Base-by-base conservation (phyloP, 441 rosid species). In the Lepidium campestre region DNA sequence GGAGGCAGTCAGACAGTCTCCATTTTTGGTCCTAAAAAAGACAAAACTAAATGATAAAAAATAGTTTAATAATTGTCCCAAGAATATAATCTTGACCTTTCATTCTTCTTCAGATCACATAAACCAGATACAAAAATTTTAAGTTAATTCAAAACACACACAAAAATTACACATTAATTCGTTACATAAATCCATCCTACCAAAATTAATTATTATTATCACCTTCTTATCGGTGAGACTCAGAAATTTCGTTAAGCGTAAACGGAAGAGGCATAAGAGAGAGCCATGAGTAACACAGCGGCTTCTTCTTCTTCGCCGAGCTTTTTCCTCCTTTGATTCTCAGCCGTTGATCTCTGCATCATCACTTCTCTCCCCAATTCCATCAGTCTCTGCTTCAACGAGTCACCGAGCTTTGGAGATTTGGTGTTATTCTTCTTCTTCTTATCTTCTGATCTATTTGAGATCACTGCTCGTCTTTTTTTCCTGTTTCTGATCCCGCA, bases 401-500 rank as follows among this genome's bases (percentile, higher is more conserved):
- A 67, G 72, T 85, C 72, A 79, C 78, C 23, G 40, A 78, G 22
- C 85, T 87, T 78, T 0, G 71, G 35, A 74, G 85, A 81, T n/a
- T 22, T 37, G 2, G 0, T 10, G 2, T 34, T 53, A 40, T 18
- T 55, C 61, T 46, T 57, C 62, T 66, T 77, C 22, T 65, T 72
- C 79, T 78, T 87, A 14, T 86, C 91, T 17, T 77, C 86, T 0
- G 60, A 35, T 68, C 79, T 80, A 41, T 60, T 75, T 7, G 89
- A 82, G 37, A 85, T 23, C 15, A 78, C 72, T 1, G 83, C 83
- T 36, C 96, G 67, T 68, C 82, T 86, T 71, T 87, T 93, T 77
- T 93, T 93, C 81, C 93, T 79, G 88, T 95, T 93, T 56, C 93
- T 82, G 77, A 93, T 93, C 73, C 98, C 98, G 35, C 98, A 93